Base-by-base conservation (phyloP, 441 rosid species). In the Biscutella laevigata region DNA sequence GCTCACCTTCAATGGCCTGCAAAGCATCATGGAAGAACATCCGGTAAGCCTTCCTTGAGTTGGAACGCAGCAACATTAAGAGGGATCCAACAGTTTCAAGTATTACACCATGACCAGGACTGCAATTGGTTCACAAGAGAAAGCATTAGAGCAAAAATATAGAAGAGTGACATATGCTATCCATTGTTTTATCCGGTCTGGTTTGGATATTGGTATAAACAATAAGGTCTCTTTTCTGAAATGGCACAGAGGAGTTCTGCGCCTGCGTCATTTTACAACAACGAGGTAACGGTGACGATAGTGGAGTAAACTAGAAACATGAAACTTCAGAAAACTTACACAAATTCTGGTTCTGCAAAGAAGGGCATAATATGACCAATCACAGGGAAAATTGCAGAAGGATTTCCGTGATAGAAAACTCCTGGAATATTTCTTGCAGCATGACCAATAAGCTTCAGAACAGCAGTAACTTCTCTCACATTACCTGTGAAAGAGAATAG, bases 31-130 rank as follows among this genome's bases (percentile, higher is more conserved):
- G 60, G 68, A 94, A 86, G 70, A 88, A 79, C 59, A 77, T 77
- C 44, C 95, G 75, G 51, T 82, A 88, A 7, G 91, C 82, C 71
- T 86, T 88, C 57, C 82, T 74, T 44, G 84, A 84, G 72, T 85
- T 86, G 58, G 81, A 72, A 47, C 96, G 94, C 66, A 94, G 86
- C 75, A 94, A 74, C 55, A 90, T 77, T 61, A 94, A 71, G 47
- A 94, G 81, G 19, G 90, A 81, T 59, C 87, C 90, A 69, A 89
- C 73, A 5, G 99, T 80, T 57, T 94, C 97, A 67, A 94, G 86
- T 50, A 94, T 73, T 6, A 83, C 78, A 65, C 83, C 94, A 62
- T 94, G 86, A 27, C 81, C 80, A 54, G 74, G 73, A 38, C 99
- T 94, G 75, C 58, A 67, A 40, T 21, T 34, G 38, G 52, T 53